Evolutionary conservation across 306 rosid genomes (phyloP), one percentile per base, ranked within the genome.

Genomic region (Potentilla sterilis): DNA sequence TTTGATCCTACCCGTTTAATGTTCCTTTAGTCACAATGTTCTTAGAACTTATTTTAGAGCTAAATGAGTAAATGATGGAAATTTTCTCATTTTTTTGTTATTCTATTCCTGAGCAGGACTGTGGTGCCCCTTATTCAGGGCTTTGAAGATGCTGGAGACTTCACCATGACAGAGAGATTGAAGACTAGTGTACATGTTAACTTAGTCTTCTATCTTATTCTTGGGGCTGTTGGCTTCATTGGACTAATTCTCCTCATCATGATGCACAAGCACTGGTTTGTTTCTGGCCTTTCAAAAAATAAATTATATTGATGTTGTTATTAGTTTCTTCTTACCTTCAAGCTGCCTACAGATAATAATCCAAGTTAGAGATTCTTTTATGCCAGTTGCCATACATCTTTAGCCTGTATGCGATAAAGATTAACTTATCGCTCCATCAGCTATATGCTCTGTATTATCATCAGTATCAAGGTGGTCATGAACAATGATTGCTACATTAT

Each of bases 61-160:
- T 71, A 58, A 57, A 22, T 71, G 49, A 76, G 79, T 71, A 58
- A 57, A 22, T 71, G 49, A 76, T 66, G 76, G 18, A 70, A 71
- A 72, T 82, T 62, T 88, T 81, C 94, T 89, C 79, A 86, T 83
- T 68, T 58, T 62, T 59, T 70, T 74, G 76, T 80, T 81, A 78
- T 77, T 67, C 80, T 80, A 77, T 86, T 82, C 85, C 84, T 88
- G 82, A 89, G 80, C 96, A 95, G 99, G 99, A 91, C 92, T 81
- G 92, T 90, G 87, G 97, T 90, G 85, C 99, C 99, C 82, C 99
- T 95, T 89, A 92, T 95, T 88, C 97, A 95, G 93, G 99, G 99
- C 84, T 95, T 89, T 88, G 99, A 95, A 92, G 99, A 95, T 75
- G 97, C 97, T 72, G 97, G 99, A 62, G 99, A 95, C 85, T 95